These are phyloP conservation scores for Geotrichum histeridarum DNA, from an alignment of 1,139 yeast species.

Conservation along the genomic window DNA sequence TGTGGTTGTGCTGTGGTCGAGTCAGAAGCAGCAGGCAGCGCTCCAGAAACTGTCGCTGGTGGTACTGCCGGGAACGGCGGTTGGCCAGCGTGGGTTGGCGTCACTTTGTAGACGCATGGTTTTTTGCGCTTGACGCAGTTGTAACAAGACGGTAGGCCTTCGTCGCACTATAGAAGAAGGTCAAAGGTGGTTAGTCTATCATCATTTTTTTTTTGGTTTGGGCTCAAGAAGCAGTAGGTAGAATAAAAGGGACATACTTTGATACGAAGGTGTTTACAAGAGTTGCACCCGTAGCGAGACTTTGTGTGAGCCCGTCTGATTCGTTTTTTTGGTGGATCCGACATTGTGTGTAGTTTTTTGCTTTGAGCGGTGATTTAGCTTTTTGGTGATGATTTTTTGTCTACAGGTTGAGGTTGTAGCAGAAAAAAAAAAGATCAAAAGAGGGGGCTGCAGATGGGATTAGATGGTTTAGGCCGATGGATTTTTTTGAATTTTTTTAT, in stretches of 20 bases:
- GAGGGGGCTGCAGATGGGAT: too few species aligned
- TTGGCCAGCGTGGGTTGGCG: not conserved
- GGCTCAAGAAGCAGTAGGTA: not conserved
- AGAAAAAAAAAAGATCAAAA: not conserved
- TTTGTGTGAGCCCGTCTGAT: constrained; percentile 18
- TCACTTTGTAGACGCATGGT: constrained; percentile 13
- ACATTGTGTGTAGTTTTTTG: not conserved
- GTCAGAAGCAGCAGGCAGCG: too few species aligned
- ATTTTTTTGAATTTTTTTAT: too few species aligned
- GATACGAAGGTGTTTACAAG: constrained; percentile 18
- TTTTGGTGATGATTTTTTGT: not conserved
- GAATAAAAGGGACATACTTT: constrained; percentile 7
- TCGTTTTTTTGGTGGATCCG: constrained; percentile 11
- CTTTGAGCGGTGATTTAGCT: not conserved
- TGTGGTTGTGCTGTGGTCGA: too few species aligned
- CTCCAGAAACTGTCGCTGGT: too few species aligned
- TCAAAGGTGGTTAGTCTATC: not conserved
- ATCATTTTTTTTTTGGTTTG: not conserved
- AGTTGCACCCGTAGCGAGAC: constrained; percentile 18
- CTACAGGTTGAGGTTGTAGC: too few species aligned
- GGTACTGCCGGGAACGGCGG: too few species aligned
- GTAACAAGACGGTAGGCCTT: constrained; percentile 13
- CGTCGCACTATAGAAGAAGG: constrained; percentile 12
- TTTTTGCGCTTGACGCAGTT: constrained; percentile 16
- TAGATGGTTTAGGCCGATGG: too few species aligned